Conservation (phyloP, 495 filamentous ascomycete genomes). For the Hypoxylon intermedium region DNA sequence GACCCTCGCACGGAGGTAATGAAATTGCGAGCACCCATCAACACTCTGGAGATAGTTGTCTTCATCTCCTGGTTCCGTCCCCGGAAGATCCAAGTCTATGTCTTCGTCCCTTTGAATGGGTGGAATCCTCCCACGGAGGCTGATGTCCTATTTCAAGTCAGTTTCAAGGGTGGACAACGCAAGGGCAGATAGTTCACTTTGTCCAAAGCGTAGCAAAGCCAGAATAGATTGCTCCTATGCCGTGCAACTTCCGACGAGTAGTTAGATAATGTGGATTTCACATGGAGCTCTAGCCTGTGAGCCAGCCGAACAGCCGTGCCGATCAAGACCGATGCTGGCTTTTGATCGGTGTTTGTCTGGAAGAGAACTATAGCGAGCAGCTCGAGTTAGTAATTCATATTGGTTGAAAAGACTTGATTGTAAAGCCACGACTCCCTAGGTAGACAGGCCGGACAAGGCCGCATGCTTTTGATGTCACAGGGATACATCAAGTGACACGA, state of each 20-base stretch:
- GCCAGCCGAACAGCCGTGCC: conserved; percentile 43
- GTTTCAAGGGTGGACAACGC: not conserved
- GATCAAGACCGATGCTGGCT: conserved; percentile 41
- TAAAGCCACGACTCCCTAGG: too few relatives aligned
- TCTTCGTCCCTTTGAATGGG: conserved; percentile 42
- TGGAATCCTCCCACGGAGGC: conserved; percentile 37
- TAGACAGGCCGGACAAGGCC: too few relatives aligned
- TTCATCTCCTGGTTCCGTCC: conserved; percentile 18
- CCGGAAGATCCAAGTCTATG: conserved; percentile 41
- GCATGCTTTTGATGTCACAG: too few relatives aligned
- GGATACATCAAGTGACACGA: not conserved
- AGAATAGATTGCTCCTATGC: conserved; percentile 43
- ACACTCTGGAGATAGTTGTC: conserved; percentile 33
- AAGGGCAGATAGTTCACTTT: conserved; percentile 20
- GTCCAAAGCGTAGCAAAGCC: conserved; percentile 44
- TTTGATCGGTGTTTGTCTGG: conserved; percentile 38
- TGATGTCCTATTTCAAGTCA: conserved; percentile 35
- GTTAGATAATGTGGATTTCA: conserved; percentile 19
- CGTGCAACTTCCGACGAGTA: conserved; percentile 35
- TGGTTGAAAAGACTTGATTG: too few relatives aligned
- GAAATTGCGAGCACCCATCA: conserved; percentile 35
- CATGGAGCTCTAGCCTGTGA: conserved; percentile 39
- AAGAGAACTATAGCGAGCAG: conserved; percentile 27
- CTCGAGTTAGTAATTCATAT: too few relatives aligned
- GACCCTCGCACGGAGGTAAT: conserved; percentile 37